A percentile compares a stretch with the other conserved stretches of the same genome.
These are phyloP conservation scores for Neonectria punicea DNA, from an alignment of 2,329 filamentous ascomycete genomes.

Conservation along the genomic window DNA sequence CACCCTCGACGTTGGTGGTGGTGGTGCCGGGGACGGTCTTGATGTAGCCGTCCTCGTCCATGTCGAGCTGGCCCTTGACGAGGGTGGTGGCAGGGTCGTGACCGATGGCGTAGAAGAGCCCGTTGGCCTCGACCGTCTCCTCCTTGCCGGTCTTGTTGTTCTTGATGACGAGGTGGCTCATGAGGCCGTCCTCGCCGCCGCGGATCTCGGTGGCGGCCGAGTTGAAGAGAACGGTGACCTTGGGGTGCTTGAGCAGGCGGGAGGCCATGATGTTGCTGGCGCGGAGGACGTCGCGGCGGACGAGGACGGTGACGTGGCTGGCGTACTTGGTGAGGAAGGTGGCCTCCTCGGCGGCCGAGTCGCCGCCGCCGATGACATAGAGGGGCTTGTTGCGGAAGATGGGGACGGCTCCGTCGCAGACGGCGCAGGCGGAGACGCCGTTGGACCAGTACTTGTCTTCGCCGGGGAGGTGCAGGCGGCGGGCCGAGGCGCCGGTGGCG, in stretches of 20 bases:
- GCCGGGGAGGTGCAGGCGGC: constrained; percentile 82
- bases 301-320: constrained; percentile 92
- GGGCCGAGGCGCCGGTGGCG: constrained; percentile 92
- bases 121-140: constrained; percentile 89
- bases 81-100: constrained; percentile 94
- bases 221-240: constrained; percentile 92
- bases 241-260: constrained; percentile 82
- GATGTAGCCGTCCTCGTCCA: constrained; percentile 91
- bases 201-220: constrained; percentile 82
- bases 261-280: constrained; percentile 94
- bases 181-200: constrained; percentile 85
- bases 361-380: constrained; percentile 95
- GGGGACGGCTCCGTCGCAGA: constrained; percentile 95
- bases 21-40: constrained; percentile 89
- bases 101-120: constrained; percentile 96
- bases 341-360: constrained; percentile 96
- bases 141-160: constrained; percentile 79
- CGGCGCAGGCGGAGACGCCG: constrained; percentile 94
- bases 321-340: constrained; percentile 98
- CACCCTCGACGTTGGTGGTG: constrained; percentile 86
- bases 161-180: constrained; percentile 88
- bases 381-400: constrained; percentile 98
- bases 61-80: constrained; percentile 89
- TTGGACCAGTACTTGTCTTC: constrained; percentile 98
- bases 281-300: constrained; percentile 85